A percentile compares a stretch with the other conserved stretches of the same genome.
Conservation (phyloP, 2,329 filamentous ascomycete species). For the Xylaria digitata region DNA sequence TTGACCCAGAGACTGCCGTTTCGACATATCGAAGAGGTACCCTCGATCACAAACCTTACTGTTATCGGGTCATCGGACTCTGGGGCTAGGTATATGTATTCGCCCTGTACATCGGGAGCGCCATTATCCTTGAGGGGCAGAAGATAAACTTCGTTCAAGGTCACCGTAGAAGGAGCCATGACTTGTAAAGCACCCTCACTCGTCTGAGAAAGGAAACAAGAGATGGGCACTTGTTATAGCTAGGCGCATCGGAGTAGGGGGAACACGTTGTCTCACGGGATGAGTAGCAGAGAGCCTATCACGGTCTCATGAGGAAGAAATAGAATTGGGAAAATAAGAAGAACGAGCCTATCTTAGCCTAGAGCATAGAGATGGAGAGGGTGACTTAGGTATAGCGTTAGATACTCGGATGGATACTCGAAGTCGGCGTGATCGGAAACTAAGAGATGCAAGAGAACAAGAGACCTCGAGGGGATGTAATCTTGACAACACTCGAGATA, state of each 20-base stretch:
- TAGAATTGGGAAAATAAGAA: not conserved
- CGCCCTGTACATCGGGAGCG: slow-evolving; percentile 86
- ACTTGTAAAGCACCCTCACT: slow-evolving; percentile 2
- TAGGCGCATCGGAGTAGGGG: slow-evolving; percentile 20
- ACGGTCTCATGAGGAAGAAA: not conserved
- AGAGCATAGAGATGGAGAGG: not conserved
- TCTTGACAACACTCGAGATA: slow-evolving; percentile 5
- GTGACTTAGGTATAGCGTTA: not conserved
- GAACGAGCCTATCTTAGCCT: not conserved
- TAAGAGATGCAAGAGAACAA: not conserved
- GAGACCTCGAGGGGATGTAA: not conserved
- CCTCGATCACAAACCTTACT: slow-evolving; percentile 90
- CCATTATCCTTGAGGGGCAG: slow-evolving; percentile 93
- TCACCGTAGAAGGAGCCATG: slow-evolving; percentile 71
- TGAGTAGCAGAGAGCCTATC: not conserved
- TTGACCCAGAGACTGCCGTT: slow-evolving; percentile 98
- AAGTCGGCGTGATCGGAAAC: not conserved
- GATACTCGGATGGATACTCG: not conserved
- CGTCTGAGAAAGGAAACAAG: slow-evolving; percentile 5
- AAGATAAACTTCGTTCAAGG: slow-evolving; percentile 81
- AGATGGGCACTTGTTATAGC: not conserved
- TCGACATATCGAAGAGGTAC: slow-evolving; percentile 93
- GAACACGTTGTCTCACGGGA: slow-evolving; percentile 3
- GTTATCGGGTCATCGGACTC: slow-evolving; percentile 77
- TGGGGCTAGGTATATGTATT: slow-evolving; percentile 91